Base-by-base conservation (phyloP, 176 grass and related monocot genomes). In the Bothriochloa decipiens region DNA sequence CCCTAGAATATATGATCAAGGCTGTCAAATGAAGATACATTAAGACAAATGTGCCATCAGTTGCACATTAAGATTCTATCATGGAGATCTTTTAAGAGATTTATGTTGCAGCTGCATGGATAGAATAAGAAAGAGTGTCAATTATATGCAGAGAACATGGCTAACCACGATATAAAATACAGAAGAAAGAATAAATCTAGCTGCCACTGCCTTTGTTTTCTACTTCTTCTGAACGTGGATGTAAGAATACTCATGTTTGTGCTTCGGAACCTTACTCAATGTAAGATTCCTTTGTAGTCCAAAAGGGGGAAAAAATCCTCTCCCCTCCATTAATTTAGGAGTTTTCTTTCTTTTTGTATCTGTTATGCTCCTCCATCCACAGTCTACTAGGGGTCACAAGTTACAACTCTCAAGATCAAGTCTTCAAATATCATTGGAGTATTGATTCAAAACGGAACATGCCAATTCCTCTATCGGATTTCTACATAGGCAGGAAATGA, bases 241-340 rank as follows among this genome's bases (percentile, higher is more conserved):
- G 16, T 78, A 78, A 65, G 29, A 65, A 65, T 50, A 35, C n/a
- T 3, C 67, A 79, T 1, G 15, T 47, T 73, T 35, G 20, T 14
- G 7, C 25, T 58, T 60, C 58, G 43, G 3, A 78, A 84, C 25
- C 52, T 80, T 80, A 35, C 20, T 3, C 23, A 65, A 79, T 1
- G 14, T 37, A 60, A 74, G 9, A 79, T 84, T 79, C n/a, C 4
- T 65, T 78, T 72, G 27, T 4, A 65, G 12, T 78, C 52, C 50
- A 53, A 12, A 62, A 71, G 28, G 22, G 70, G 64, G 5, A 20
- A 36, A 45, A 20, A n/a, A 40, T 4, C 22, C 20, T 60, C 8
- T n/a, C 67, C 28, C 2, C 16, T 49, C 1, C 28, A 47, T 35
- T 62, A 45, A 69, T 37, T 77, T 71, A 8, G 7, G 4, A 27